Evolutionary conservation across 331 rosid species (phyloP), one percentile per base, ranked within the genome.

Genomic region (Telfairia occidentalis): DNA sequence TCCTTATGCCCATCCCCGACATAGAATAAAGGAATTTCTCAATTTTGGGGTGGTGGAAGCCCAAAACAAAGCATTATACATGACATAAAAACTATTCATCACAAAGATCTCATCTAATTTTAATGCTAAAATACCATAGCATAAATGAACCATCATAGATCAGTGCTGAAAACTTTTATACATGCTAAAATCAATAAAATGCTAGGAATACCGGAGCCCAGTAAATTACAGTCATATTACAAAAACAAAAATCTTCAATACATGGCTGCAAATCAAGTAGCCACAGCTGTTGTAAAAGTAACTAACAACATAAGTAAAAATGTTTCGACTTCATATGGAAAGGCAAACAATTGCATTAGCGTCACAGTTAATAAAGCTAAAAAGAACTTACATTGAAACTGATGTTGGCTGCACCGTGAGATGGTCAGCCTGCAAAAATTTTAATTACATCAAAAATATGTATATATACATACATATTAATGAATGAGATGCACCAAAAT

Each of bases 381-480:
- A 74, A 6, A 70, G 71, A 77, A 84, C 97, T 89, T 87, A 94
- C 98, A 83, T 82, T 28, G 98, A 94, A 83, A 78, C 92, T 57
- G 98, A 91, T 81, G 89, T 87, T 12, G 97, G 87, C 88, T 91
- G 96, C 84, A 66, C 81, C 61, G 86, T 77, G 53, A 91, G 87
- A 80, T 84, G 90, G 66, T 83, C 96, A 57, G 85, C 82, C 97
- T 91, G 98, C 92, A 85, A 70, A 16, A 45, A 46, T 24, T 15
- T 69, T 18, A 21, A 73, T 43, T 72, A 83, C 66, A 80, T 30
- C 54, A 75, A 21, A 32, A n/a, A 45, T 7, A 32, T 8, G 21
- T 23, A 53, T 21, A 1, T 53, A 53, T 1, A 35, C 16, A 23
- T 16, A 65, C n/a, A 1, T 5, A 21, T 65, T 65, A 52, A 61